Conservation (phyloP, 768 basidiomycete species). For the Filobasidium floriforme region DNA sequence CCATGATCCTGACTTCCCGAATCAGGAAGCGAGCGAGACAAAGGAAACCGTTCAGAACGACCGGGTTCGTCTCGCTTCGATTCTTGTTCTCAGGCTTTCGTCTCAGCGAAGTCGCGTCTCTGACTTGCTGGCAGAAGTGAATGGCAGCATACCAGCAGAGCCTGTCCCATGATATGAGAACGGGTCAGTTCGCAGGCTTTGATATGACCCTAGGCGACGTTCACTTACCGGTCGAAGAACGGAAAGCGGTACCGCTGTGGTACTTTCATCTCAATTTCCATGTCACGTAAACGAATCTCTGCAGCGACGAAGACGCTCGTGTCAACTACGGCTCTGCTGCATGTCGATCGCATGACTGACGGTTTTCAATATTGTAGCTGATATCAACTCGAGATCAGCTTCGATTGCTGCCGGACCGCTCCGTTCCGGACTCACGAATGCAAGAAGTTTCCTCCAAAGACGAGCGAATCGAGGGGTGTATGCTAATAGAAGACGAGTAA, state of each 20-base stretch:
- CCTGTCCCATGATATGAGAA: constrained; percentile 46
- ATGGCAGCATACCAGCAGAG: constrained; percentile 88
- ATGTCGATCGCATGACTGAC: constrained; percentile 49
- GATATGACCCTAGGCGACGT: constrained; percentile 16
- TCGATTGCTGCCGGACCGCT: neutral
- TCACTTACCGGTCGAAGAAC: constrained; percentile 60
- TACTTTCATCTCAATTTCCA: constrained; percentile 85
- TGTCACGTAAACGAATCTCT: constrained; percentile 83
- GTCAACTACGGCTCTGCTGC: neutral
- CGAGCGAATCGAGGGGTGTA: constrained; percentile 84
- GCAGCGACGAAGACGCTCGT: constrained; percentile 13
- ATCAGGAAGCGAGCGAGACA: constrained; percentile 72
- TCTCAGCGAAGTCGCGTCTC: constrained; percentile 13
- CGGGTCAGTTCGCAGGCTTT: neutral
- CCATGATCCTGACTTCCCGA: constrained; percentile 63
- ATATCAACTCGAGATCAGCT: constrained; percentile 1
- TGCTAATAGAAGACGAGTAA: constrained; percentile 51
- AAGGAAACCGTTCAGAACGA: constrained; percentile 61
- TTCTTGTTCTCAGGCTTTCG: neutral
- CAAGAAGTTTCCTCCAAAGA: constrained; percentile 95
- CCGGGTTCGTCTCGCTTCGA: constrained; percentile 33
- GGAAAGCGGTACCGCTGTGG: constrained; percentile 88
- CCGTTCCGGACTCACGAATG: constrained; percentile 56
- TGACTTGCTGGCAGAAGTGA: constrained; percentile 64
- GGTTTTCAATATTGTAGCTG: constrained; percentile 63